Percentiles rank a stretch among this genome's conserved stretches.
These are phyloP conservation scores for Dryas octopetala DNA, from an alignment of 306 rosid species.

Conservation along the genomic window DNA sequence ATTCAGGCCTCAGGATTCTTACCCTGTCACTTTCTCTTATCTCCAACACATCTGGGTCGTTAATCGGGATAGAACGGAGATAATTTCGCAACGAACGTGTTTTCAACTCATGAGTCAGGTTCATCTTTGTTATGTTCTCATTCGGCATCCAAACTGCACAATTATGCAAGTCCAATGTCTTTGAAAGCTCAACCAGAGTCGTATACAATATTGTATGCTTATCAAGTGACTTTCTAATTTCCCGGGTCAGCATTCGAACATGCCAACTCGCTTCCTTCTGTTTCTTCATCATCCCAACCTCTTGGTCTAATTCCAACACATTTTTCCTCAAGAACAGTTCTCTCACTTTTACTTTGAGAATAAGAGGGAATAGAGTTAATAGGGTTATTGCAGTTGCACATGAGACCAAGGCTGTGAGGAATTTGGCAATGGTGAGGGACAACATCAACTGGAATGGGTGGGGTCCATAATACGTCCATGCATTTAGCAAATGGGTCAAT, in stretches of 20 bases:
- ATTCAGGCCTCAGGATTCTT: conserved; percentile 59
- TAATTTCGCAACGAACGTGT: conserved; percentile 24
- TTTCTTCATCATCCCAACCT: conserved; percentile 81
- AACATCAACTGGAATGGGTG: conserved; percentile 63
- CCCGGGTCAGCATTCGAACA: conserved; percentile 77
- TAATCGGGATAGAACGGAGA: conserved; percentile 48
- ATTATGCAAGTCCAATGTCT: conserved; percentile 61
- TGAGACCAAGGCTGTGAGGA: conserved; percentile 80
- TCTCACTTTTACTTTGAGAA: conserved; percentile 72
- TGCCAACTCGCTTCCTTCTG: conserved; percentile 80
- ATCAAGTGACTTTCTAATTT: conserved; percentile 73
- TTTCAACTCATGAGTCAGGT: conserved; percentile 68
- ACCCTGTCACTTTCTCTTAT: conserved; percentile 54
- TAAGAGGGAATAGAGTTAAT: conserved; percentile 66
- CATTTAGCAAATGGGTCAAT: conserved; percentile 44
- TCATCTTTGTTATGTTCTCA: conserved; percentile 51
- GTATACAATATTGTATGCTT: conserved; percentile 72
- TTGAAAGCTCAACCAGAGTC: conserved; percentile 81
- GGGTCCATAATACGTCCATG: conserved; percentile 52
- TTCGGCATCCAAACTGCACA: conserved; percentile 91
- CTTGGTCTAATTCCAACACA: conserved; percentile 69
- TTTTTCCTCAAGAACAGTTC: conserved; percentile 71
- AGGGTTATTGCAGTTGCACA: conserved; percentile 82
- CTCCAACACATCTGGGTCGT: conserved; percentile 57
- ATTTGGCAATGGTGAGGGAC: conserved; percentile 64